phyloP scores from a whole-genome alignment of 352 stramenopile species.

The Globisporangium nodosum region DNA sequence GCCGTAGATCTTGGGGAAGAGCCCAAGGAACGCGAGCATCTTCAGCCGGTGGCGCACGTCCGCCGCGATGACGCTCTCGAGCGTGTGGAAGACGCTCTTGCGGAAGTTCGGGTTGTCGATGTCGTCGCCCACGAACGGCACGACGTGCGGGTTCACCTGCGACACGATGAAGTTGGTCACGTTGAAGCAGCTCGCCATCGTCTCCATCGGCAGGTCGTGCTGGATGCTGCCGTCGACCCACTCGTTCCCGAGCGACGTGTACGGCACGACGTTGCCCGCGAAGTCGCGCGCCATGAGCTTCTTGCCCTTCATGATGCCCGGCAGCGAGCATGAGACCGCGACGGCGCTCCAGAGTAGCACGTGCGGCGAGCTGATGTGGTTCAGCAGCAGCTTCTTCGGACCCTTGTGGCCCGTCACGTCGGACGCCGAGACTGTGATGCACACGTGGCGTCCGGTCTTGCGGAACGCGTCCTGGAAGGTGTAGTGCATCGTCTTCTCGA shows the following conservation, averaged over 20 bases:
- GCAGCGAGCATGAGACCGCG: slow-evolving; percentile 88
- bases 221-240: slow-evolving; percentile 93
- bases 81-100: slow-evolving; percentile 62
- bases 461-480: slow-evolving; percentile 94
- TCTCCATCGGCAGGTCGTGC: slow-evolving; percentile 90
- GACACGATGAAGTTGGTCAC: slow-evolving; percentile 92
- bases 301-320: slow-evolving; percentile 89
- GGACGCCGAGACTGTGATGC: slow-evolving; percentile 91
- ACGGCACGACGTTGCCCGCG: slow-evolving; percentile 82
- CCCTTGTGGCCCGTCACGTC: slow-evolving; percentile 83
- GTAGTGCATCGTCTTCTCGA: slow-evolving; percentile 54
- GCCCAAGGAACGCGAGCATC: slow-evolving; percentile 77
- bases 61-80: slow-evolving; percentile 82
- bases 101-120: slow-evolving; percentile 62
- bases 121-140: slow-evolving; percentile 89
- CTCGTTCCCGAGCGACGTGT: slow-evolving; percentile 89
- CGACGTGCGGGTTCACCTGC: slow-evolving; percentile 88
- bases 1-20: slow-evolving; percentile 81
- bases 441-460: slow-evolving; percentile 90
- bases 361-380: slow-evolving; percentile 91
- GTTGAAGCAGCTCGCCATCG: slow-evolving; percentile 92
- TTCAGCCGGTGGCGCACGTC: slow-evolving; percentile 58
- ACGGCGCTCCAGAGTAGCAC: slow-evolving; percentile 91
- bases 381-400: slow-evolving; percentile 83
- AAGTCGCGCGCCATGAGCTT: slow-evolving; percentile 76